Evolutionary conservation across 1,284 basidiomycete genomes (phyloP), one percentile per base, ranked within the genome.

Genomic region (Inonotus hispidus): DNA sequence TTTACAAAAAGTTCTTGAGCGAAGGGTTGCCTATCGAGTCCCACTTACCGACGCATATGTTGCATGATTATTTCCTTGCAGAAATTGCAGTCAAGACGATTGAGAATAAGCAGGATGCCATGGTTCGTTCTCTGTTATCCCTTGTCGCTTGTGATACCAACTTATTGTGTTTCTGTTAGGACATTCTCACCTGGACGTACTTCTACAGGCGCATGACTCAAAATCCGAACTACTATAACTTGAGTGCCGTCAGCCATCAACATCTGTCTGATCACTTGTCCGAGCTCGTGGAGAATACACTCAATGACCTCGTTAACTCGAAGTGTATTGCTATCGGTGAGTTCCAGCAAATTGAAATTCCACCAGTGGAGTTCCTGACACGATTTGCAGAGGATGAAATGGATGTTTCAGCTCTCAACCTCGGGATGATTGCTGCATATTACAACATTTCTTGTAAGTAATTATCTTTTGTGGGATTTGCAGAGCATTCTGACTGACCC

Each of bases 81-180:
- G 97, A 99, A 76, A 97, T 99, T 66, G 95, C 95, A 11, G 93
- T 98, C 32, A 95, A 95, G 78, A 99, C 96, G 2, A 97, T 99
- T 64, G 95, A 98, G 77, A 97, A 96, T 75, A 98, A 97, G 79
- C 95, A 98, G 74, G 94, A 94, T 72, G 93, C 93, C 0, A 93
- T 94, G 82, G 92, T 92, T 70, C 69, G 83, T 75, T 65, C 69
- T 69, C 67, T 69, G 13, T 1, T 46, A 54, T 39, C 7, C 23
- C 25, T 10, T 8, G 16, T 39, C 19, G 3, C 7, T 0, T 14
- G 14, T 45, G 0, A 6, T 32, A 54, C 46, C 56, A 14, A 47
- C 21, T 56, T 71, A 16, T 13, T 68, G 45, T n/a, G 7, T 61
- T 4, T 29, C n/a, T n/a, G n/a, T 65, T 27, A 90, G 88, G 93